Evolutionary conservation across 805 yeast genomes (phyloP).

Genomic region (Teunomyces panamensis): DNA sequence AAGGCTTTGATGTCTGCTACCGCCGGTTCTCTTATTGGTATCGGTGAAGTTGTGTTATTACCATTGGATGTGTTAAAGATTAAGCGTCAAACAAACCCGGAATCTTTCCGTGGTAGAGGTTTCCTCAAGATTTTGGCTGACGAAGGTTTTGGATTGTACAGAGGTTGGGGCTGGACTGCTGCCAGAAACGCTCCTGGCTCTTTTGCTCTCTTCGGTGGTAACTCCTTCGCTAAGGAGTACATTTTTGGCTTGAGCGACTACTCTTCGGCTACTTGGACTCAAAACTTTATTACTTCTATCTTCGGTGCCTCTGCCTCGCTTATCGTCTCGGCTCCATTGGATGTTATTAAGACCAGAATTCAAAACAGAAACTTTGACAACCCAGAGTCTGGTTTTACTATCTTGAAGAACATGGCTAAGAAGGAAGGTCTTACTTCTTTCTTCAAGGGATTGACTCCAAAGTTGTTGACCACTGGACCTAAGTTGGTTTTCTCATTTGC

Average conservation of each 20-base stretch:
- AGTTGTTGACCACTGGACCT: slow-evolving; percentile 95
- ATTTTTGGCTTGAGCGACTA: slow-evolving; percentile 83
- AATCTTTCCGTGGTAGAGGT: slow-evolving; percentile 97
- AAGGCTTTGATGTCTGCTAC: slow-evolving; percentile 96
- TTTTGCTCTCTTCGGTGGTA: slow-evolving; percentile 96
- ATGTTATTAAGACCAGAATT: slow-evolving; percentile 96
- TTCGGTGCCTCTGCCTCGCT: slow-evolving; percentile 96
- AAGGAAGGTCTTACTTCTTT: slow-evolving; percentile 88
- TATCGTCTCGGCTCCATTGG: slow-evolving; percentile 96
- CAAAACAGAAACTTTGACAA: slow-evolving; percentile 95
- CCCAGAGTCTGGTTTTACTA: slow-evolving; percentile 90
- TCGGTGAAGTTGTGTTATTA: slow-evolving; percentile 92
- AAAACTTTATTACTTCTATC: slow-evolving; percentile 91
- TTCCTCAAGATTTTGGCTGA: slow-evolving; percentile 80
- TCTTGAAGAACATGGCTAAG: slow-evolving; percentile 86
- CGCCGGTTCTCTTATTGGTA: slow-evolving; percentile 96
- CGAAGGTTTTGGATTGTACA: slow-evolving; percentile 89
- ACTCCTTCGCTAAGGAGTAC: slow-evolving; percentile 97
- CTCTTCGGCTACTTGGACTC: slow-evolving; percentile 88
- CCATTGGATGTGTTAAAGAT: slow-evolving; percentile 96
- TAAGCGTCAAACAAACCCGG: slow-evolving; percentile 99
- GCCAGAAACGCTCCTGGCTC: slow-evolving; percentile 99
- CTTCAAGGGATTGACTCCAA: slow-evolving; percentile 96
- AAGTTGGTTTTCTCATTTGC: slow-evolving; percentile 98
- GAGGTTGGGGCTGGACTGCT: slow-evolving; percentile 99